phyloP scores from a whole-genome alignment of 2,329 filamentous ascomycete species.

The Microsporum canis region DNA sequence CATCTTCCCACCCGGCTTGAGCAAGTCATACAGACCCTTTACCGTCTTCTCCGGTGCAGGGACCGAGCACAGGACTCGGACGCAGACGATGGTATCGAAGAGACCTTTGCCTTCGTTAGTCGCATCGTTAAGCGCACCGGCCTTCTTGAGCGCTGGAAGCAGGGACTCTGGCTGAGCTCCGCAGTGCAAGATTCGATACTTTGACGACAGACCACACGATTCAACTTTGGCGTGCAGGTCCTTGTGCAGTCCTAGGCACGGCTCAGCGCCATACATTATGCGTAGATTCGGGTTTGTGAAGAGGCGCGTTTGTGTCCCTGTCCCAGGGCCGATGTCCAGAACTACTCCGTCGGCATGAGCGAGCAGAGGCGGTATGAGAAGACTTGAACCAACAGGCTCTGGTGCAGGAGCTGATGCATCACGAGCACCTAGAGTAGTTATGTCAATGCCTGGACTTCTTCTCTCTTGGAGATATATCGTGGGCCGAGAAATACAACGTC shows the following conservation, averaged over 20 bases:
- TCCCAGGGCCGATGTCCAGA: slow-evolving; percentile 43
- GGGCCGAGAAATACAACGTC: not conserved
- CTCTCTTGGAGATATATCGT: too few species aligned
- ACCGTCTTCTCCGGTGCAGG: slow-evolving; percentile 38
- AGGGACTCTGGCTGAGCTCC: slow-evolving; percentile 39
- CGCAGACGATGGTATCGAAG: slow-evolving; percentile 46
- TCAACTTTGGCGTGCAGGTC: slow-evolving; percentile 33
- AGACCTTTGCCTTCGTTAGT: slow-evolving; percentile 20
- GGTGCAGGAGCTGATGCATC: slow-evolving; percentile 6
- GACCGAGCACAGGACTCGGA: slow-evolving; percentile 46
- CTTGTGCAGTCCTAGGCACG: slow-evolving; percentile 38
- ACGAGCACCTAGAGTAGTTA: slow-evolving; percentile 4
- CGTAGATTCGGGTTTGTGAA: slow-evolving; percentile 35
- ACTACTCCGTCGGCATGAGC: slow-evolving; percentile 33
- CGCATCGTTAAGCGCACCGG: slow-evolving; percentile 27
- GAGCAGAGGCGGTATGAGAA: slow-evolving; percentile 33
- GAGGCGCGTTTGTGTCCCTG: slow-evolving; percentile 39
- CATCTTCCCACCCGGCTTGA: slow-evolving; percentile 46
- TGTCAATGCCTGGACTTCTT: not conserved
- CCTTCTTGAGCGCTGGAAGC: slow-evolving; percentile 34
- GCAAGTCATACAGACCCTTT: slow-evolving; percentile 37
- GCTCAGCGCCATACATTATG: slow-evolving; percentile 45
- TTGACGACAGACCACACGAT: slow-evolving; percentile 32
- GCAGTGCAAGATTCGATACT: slow-evolving; percentile 41
- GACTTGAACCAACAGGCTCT: slow-evolving; percentile 22